Base-by-base conservation (phyloP, 2,329 filamentous ascomycete genomes). In the Zasmidium angulare region DNA sequence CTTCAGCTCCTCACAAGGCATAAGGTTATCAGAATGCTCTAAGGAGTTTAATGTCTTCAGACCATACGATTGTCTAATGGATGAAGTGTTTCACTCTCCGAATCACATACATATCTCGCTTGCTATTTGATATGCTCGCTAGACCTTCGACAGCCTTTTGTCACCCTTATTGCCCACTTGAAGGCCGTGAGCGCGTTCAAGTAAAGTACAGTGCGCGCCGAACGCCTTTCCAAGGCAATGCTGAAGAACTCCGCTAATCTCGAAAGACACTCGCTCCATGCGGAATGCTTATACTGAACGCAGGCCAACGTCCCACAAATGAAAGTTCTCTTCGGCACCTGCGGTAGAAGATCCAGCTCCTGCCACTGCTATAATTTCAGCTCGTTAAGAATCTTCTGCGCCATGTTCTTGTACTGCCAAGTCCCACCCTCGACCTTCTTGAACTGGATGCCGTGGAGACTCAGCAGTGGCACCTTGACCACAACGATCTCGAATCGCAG, bases 371-470 rank as follows among this genome's bases (percentile, higher is more conserved):
- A 96, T 63, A 98, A 83, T 72, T 87, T 87, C 67, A 99, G 78
- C 74, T 95, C 92, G 71, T 89, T 86, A 67, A 99, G 80, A 69
- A 99, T 97, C 69, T 92, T 92, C 76, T 96, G 93, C 36, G 95
- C 95, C 92, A 98, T 96, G 71, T 91, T 93, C 81, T 97, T 96
- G 79, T 96, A 99, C 76, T 97, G 93, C 93, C 93, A 98, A 59
- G 95, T 98, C 60, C 96, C 93, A 36, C 95, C 93, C 58, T 90
- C 86, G 67, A 98, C 88, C 73, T 95, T 92, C 82, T 99, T 99
- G 81, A 99, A 99, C 75, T 98, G 95, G 62, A 99, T 93, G 51
- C 95, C 95, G 72, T 99, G 93, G 58, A 99, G 78, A 46, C 89
- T 92, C 61, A 99, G 86, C 53, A 99, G 80, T 12, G 95, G 95